A percentile compares a stretch with the other conserved stretches of the same genome.
Conservation (phyloP, 345 rosid genomes). For the Populus deltoides region DNA sequence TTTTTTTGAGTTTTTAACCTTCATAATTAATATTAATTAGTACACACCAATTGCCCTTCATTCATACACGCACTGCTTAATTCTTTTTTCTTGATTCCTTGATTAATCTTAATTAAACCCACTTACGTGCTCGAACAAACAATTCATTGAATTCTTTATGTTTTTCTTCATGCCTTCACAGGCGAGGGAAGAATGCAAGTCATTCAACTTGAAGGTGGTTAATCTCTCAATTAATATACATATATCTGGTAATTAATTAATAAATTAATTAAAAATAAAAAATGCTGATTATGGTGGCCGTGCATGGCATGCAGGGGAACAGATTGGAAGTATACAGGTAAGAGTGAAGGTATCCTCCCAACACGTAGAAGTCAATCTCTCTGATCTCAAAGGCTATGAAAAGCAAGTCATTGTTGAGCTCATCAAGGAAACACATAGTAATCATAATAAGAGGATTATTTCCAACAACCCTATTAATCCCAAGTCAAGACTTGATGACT, state of each 20-base stretch:
- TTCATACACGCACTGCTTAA: no score
- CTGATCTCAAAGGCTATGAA: constrained; percentile 59
- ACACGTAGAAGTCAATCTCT: constrained; percentile 52
- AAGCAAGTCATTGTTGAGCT: constrained; percentile 55
- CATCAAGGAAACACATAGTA: constrained; percentile 43
- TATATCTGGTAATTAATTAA: not conserved
- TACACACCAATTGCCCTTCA: not conserved
- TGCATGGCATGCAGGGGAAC: constrained; percentile 36
- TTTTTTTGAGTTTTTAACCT: not conserved
- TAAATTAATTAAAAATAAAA: no score
- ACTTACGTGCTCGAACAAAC: no score
- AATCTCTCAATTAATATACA: not conserved
- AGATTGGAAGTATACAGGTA: constrained; percentile 37
- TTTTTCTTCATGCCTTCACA: constrained; percentile 21
- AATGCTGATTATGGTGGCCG: not conserved
- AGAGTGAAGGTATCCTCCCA: constrained; percentile 39
- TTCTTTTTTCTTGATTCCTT: no score
- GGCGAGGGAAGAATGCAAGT: constrained; percentile 39
- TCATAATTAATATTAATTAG: no score
- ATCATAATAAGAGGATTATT: constrained; percentile 2
- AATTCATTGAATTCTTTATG: not conserved
- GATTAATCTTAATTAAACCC: no score
- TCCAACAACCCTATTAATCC: constrained; percentile 12
- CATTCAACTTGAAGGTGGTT: constrained; percentile 43
- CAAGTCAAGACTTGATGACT: constrained; percentile 10